A percentile compares a stretch with the other conserved stretches of the same genome.
Conservation (phyloP, 306 rosid species). For the Elaeagnus macrophylla region DNA sequence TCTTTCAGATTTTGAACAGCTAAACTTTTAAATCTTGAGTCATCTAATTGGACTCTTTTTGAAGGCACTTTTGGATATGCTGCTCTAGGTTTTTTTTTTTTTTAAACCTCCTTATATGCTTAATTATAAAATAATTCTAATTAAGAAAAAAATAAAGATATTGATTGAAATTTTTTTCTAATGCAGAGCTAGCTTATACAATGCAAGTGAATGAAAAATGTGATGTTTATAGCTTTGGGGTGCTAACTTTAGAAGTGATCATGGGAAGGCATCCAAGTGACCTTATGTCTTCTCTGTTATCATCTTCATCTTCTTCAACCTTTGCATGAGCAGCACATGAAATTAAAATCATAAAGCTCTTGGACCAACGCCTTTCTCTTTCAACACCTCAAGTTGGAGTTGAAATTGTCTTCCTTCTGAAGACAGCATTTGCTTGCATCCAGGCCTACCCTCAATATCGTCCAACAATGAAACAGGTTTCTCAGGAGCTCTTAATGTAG, state of each 20-base stretch:
- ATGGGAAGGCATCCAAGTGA: slow-evolving; percentile 9
- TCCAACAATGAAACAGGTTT: no score
- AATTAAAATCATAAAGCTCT: background rate
- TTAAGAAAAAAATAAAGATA: no score
- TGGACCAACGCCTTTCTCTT: slow-evolving; percentile 11
- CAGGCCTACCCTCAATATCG: background rate
- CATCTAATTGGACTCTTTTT: slow-evolving; percentile 10
- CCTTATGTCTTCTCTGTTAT: background rate
- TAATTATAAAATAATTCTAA: no score
- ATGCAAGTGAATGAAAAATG: slow-evolving; percentile 10
- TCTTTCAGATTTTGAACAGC: slow-evolving; percentile 15
- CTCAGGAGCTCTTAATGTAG: no score
- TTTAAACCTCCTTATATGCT: no score
- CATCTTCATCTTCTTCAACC: background rate
- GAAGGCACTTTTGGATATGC: slow-evolving; percentile 21
- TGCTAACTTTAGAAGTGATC: slow-evolving; percentile 8
- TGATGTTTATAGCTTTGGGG: slow-evolving; percentile 16
- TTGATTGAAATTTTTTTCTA: no score
- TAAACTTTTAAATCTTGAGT: slow-evolving; percentile 1
- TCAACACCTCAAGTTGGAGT: background rate
- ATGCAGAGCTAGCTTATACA: slow-evolving; percentile 17
- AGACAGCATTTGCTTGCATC: background rate
- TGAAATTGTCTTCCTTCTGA: background rate
- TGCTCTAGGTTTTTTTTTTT: slow-evolving; percentile 13
- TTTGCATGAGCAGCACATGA: background rate